These are phyloP conservation scores for Kondoa subrosea DNA, from an alignment of 768 basidiomycete species.

Conservation along the genomic window DNA sequence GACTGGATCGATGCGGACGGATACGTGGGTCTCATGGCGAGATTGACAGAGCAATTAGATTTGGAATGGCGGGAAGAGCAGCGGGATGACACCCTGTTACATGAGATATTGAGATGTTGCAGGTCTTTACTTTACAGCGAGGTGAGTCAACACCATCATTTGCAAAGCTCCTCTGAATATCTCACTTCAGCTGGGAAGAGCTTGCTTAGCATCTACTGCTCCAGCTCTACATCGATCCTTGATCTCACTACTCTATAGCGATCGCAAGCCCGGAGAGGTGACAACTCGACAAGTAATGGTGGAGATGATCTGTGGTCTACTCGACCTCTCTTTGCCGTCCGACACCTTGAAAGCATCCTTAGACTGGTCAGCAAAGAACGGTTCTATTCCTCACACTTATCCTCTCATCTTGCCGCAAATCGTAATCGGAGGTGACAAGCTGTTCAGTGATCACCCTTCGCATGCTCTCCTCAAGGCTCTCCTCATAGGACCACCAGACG, in stretches of 20 bases:
- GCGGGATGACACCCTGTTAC: constrained; percentile 83
- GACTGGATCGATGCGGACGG: constrained; percentile 69
- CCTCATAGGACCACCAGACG: constrained; percentile 24
- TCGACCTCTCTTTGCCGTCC: constrained; percentile 61
- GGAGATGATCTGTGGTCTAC: constrained; percentile 69
- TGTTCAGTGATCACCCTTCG: too few relatives aligned
- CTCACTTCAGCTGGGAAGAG: constrained; percentile 53
- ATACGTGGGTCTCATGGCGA: constrained; percentile 62
- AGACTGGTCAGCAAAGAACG: constrained; percentile 26
- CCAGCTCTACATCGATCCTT: constrained; percentile 77
- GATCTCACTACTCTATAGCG: constrained; percentile 70
- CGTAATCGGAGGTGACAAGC: too few relatives aligned
- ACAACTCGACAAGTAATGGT: constrained; percentile 74
- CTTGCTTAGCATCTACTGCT: constrained; percentile 70
- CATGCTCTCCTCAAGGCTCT: constrained; percentile 19
- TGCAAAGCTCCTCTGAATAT: not conserved
- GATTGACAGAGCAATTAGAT: constrained; percentile 77
- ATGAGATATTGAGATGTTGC: constrained; percentile 81
- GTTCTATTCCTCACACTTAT: not conserved
- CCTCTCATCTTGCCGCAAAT: too few relatives aligned
- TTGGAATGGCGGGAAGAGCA: constrained; percentile 99
- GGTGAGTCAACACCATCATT: constrained; percentile 21
- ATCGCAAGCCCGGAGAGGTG: constrained; percentile 94
- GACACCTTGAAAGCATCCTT: constrained; percentile 38
- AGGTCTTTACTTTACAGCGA: constrained; percentile 66